These are phyloP conservation scores for Scedosporium boydii DNA, from an alignment of 2,329 filamentous ascomycete species.

Conservation along the genomic window DNA sequence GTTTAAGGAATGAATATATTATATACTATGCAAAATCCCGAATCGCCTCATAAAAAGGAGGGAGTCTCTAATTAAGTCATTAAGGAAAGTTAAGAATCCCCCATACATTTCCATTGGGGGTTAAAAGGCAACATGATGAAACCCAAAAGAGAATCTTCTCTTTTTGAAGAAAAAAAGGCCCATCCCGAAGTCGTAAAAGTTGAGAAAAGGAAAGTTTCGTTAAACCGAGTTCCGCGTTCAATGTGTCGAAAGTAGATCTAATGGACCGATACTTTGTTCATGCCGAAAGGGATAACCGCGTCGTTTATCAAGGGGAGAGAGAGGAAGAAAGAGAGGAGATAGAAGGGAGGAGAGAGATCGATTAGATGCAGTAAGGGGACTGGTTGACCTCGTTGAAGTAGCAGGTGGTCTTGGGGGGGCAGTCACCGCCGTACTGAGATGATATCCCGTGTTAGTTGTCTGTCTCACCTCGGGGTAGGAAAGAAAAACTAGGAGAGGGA, in stretches of 20 bases:
- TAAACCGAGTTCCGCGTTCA: no score
- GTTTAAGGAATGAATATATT: no score
- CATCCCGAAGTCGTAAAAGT: background rate
- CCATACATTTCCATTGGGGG: no score
- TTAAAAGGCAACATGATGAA: background rate
- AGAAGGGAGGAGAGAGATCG: background rate
- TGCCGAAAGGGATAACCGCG: background rate
- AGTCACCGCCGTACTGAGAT: conserved; percentile 21
- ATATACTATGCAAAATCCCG: background rate
- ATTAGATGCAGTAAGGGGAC: conserved; percentile 27
- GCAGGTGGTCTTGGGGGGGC: conserved; percentile 25
- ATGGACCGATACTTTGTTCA: background rate
- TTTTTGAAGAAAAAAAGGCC: background rate
- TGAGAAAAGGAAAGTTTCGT: no score
- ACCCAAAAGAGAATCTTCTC: background rate
- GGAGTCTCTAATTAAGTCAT: background rate
- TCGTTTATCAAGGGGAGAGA: background rate
- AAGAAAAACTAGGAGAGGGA: no score
- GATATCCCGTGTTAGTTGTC: background rate
- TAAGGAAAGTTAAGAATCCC: background rate
- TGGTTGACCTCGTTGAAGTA: conserved; percentile 23
- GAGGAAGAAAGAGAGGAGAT: background rate
- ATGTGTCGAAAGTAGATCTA: background rate
- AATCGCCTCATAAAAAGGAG: background rate
- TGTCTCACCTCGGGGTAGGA: background rate